phyloP scores from a whole-genome alignment of 352 stramenopile species.

The Plasmopara halstedii region DNA sequence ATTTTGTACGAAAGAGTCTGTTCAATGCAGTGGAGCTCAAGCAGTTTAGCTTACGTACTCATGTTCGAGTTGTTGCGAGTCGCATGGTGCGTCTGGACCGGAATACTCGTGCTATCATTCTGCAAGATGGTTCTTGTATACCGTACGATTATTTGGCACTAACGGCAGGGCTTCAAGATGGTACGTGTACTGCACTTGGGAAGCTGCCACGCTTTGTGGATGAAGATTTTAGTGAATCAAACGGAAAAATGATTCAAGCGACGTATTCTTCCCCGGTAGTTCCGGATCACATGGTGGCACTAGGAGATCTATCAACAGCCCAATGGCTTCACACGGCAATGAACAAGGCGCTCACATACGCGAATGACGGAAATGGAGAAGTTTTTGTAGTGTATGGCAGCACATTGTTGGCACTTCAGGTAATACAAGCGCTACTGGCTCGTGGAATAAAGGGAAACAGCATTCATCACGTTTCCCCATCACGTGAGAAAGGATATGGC shows the following conservation, averaged over 20 bases:
- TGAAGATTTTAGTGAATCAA: slow-evolving; percentile 15
- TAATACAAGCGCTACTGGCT: slow-evolving; percentile 46
- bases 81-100: slow-evolving; percentile 68
- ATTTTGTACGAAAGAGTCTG: slow-evolving; percentile 48
- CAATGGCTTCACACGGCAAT: slow-evolving; percentile 15
- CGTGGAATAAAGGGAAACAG: slow-evolving; percentile 31
- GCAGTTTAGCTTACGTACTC: slow-evolving; percentile 52
- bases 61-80: slow-evolving; percentile 54
- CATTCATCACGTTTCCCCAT: slow-evolving; percentile 52
- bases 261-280: slow-evolving; percentile 18
- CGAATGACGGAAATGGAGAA: neutral
- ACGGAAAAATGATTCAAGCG: slow-evolving; percentile 4
- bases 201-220: slow-evolving; percentile 32
- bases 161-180: slow-evolving; percentile 63
- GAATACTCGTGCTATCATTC: slow-evolving; percentile 50
- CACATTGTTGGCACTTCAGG: slow-evolving; percentile 56
- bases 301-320: slow-evolving; percentile 20
- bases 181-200: slow-evolving; percentile 36
- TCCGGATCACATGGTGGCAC: slow-evolving; percentile 18
- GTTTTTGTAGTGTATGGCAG: slow-evolving; percentile 55
- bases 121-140: slow-evolving; percentile 74
- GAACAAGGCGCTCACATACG: neutral
- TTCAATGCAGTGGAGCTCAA: slow-evolving; percentile 36
- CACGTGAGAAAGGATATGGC: slow-evolving; percentile 18
- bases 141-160: slow-evolving; percentile 83